Evolutionary conservation across 1,139 yeast genomes (phyloP).

Genomic region (Geotrichum cucujoidarum): DNA sequence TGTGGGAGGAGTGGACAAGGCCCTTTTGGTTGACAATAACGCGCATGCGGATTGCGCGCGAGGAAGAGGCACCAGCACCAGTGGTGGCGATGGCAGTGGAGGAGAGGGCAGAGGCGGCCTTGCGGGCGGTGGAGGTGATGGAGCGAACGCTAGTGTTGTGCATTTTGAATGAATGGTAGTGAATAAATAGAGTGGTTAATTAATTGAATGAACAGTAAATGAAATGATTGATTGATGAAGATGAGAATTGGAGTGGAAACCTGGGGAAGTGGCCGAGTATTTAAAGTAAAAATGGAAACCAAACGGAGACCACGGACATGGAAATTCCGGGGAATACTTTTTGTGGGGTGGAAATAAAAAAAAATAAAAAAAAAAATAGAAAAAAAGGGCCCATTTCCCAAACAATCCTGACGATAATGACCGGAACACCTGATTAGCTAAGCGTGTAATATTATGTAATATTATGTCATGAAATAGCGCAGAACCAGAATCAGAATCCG

Average conservation of each 20-base stretch:
- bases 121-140: not conserved
- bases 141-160: not conserved
- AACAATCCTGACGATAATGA: no score
- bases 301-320: no score
- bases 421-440: no score
- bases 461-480: no score
- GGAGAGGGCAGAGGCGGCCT: constrained; percentile 1
- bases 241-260: not conserved
- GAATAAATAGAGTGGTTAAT: not conserved
- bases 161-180: not conserved
- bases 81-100: constrained; percentile 33
- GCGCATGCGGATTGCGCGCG: constrained; percentile 5
- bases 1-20: constrained; percentile 5
- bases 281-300: no score
- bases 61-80: not conserved
- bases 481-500: no score
- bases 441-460: no score
- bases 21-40: constrained; percentile 13
- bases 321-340: no score
- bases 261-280: not conserved
- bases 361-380: no score
- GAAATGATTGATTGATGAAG: no score
- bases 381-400: no score
- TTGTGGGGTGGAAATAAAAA: no score
- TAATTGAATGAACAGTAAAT: not conserved